Base-by-base conservation (phyloP, 2,329 filamentous ascomycete genomes). In the Exophiala phaeomuriformis region DNA sequence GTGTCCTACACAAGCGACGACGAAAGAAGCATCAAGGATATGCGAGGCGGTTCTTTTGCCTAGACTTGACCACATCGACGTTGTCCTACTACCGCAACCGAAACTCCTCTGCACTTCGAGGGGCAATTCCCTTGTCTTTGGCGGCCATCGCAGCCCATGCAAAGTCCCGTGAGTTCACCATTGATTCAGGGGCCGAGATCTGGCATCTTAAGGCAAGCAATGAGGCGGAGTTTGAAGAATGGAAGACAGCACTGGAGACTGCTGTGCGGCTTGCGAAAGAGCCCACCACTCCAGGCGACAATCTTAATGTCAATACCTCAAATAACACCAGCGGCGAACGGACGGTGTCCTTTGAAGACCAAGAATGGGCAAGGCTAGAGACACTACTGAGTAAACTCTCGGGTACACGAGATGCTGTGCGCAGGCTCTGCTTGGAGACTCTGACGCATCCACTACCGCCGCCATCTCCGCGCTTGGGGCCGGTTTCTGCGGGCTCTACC, bases 51-150 rank as follows among this genome's bases (percentile, higher is more conserved):
- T 98, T 93, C 76, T 98, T 98, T 72, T 96, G 91, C 0, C 77
- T 98, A 51, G 93, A 98, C 69, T 97, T 90, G 67, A 90, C 86
- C 3, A 90, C 91, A 0, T 95, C 88, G 57, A 97, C 93, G 0
- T 75, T 98, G 32, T 97, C 93, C 0, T 98, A 98, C 73, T 98
- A 96, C 68, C 88, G 94, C 67, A 93, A 91, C 68, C 85, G 89
- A 43, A 91, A 94, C 66, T 95, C 91, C 3, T 94, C 91, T 4
- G 90, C 91, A 1, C 76, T 98, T 41, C 83, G 93, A 55, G 93
- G 93, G 12, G 90, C 93, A 5, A 93, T 98, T 48, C 93, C 93
- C 0, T 77, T 98, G 5, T 93, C 89, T 29, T 74, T 98, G 48
- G 93, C 93, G 10, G 93, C 89, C 3, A 86, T 98, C 55, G 88